phyloP scores from a whole-genome alignment of 805 yeast genomes.

The Cyberlindnera xishuangbannaensis region DNA sequence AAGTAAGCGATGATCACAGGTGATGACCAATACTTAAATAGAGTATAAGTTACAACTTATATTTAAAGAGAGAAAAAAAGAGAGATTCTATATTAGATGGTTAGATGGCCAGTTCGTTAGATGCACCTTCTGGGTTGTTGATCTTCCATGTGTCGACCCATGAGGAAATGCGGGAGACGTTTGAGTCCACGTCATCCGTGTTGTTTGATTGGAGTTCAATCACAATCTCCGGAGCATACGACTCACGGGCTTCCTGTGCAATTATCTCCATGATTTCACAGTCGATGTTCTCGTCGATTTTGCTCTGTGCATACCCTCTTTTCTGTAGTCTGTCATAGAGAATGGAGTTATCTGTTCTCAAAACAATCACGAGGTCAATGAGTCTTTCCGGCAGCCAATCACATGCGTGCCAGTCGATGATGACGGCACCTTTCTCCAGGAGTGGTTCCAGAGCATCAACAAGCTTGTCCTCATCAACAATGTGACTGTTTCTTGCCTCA shows the following conservation, averaged over 20 bases:
- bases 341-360: constrained; percentile 66
- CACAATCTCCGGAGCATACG: constrained; percentile 74
- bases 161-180: constrained; percentile 63
- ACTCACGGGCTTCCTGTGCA: constrained; percentile 77
- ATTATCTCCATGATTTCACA: constrained; percentile 96
- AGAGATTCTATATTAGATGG: too few relatives aligned
- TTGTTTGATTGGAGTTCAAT: constrained; percentile 71
- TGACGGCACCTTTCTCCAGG: constrained; percentile 77
- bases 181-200: constrained; percentile 74
- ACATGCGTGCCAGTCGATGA: constrained; percentile 97
- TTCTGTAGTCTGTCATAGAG: constrained; percentile 70
- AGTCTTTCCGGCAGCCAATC: constrained; percentile 91
- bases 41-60: not conserved
- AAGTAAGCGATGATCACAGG: too few relatives aligned
- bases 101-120: constrained; percentile 36
- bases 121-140: constrained; percentile 58
- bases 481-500: constrained; percentile 74
- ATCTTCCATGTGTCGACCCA: constrained; percentile 77
- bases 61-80: too few relatives aligned
- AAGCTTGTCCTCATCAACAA: constrained; percentile 89
- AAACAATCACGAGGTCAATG: constrained; percentile 87
- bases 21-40: too few relatives aligned
- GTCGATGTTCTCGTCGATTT: constrained; percentile 87
- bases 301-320: constrained; percentile 74
- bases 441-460: constrained; percentile 76